A percentile compares a stretch with the other conserved stretches of the same genome.
phyloP scores from a whole-genome alignment of 768 basidiomycete species.

The Boletus bicolor region DNA sequence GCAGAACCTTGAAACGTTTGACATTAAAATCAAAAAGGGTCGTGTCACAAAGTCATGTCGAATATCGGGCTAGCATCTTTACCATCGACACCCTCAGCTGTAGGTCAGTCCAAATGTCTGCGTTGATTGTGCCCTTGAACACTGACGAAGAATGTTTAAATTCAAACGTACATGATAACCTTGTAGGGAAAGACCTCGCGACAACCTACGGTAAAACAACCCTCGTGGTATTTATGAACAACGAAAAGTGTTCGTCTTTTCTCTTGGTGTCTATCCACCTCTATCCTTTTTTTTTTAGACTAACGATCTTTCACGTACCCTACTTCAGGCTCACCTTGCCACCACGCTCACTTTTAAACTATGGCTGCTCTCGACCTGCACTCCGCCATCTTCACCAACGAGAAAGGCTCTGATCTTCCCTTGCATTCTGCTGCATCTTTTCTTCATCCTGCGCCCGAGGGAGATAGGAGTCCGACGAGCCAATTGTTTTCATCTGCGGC shows the following conservation, averaged over 20 bases:
- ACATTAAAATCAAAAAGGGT: conserved; percentile 17
- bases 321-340: conserved; percentile 8
- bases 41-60: conserved; percentile 4
- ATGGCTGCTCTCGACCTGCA: conserved; percentile 65
- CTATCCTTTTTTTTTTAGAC: not conserved
- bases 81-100: not conserved
- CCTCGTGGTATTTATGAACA: conserved; percentile 14
- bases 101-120: conserved; percentile 12
- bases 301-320: conserved; percentile 14
- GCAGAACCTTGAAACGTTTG: conserved; percentile 15
- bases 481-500: conserved; percentile 24
- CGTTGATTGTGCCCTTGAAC: not conserved
- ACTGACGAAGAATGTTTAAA: not conserved
- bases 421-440: conserved; percentile 21
- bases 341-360: conserved; percentile 14
- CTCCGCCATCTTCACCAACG: conserved; percentile 46
- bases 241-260: conserved; percentile 13
- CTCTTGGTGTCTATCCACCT: conserved; percentile 6
- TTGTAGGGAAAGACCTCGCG: conserved; percentile 9
- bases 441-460: conserved; percentile 15
- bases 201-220: conserved; percentile 2
- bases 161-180: conserved; percentile 7
- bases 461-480: conserved; percentile 15
- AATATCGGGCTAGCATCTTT: not conserved
- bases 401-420: conserved; percentile 18